phyloP scores from a whole-genome alignment of 2,329 filamentous ascomycete genomes.

The Colletotrichum sp. region DNA sequence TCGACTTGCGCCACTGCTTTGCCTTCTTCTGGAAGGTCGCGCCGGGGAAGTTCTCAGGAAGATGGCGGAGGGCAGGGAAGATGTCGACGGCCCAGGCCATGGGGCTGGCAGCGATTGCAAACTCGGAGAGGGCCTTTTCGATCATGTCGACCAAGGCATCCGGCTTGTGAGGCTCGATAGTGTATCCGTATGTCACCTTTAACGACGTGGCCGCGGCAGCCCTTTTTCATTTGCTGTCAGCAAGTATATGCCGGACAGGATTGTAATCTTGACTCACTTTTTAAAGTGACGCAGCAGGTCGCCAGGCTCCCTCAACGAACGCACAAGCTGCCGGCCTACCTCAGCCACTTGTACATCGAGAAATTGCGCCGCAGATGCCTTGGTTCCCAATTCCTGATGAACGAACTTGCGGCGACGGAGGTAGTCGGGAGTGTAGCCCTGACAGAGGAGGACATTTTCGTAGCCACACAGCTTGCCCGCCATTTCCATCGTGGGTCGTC shows the following conservation, averaged over 20 bases:
- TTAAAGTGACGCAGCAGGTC: conserved; percentile 14
- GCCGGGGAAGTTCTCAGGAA: conserved; percentile 35
- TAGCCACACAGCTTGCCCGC: conserved; percentile 32
- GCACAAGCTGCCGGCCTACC: conserved; percentile 6
- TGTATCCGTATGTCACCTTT: conserved; percentile 24
- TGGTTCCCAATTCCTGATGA: conserved; percentile 34
- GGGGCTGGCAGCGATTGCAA: conserved; percentile 31
- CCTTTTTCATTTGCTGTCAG: not conserved
- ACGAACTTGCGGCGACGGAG: conserved; percentile 29
- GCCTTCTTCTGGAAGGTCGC: conserved; percentile 33
- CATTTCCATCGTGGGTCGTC: conserved; percentile 31
- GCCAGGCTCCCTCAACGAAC: conserved; percentile 10
- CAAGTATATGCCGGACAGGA: not conserved
- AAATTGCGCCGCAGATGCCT: conserved; percentile 23
- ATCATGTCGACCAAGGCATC: conserved; percentile 35
- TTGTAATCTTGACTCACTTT: conserved; percentile 1
- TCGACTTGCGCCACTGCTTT: conserved; percentile 26
- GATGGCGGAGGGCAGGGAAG: conserved; percentile 31
- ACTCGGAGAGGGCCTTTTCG: conserved; percentile 31
- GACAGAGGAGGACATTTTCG: conserved; percentile 21
- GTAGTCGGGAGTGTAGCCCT: conserved; percentile 27
- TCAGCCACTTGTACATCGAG: conserved; percentile 8
- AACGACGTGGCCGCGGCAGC: conserved; percentile 4
- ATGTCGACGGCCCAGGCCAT: conserved; percentile 37
- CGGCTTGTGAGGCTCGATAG: conserved; percentile 28